A percentile compares a stretch with the other conserved stretches of the same genome.
Conservation (phyloP, 768 basidiomycete genomes). For the Russula dissimulans region DNA sequence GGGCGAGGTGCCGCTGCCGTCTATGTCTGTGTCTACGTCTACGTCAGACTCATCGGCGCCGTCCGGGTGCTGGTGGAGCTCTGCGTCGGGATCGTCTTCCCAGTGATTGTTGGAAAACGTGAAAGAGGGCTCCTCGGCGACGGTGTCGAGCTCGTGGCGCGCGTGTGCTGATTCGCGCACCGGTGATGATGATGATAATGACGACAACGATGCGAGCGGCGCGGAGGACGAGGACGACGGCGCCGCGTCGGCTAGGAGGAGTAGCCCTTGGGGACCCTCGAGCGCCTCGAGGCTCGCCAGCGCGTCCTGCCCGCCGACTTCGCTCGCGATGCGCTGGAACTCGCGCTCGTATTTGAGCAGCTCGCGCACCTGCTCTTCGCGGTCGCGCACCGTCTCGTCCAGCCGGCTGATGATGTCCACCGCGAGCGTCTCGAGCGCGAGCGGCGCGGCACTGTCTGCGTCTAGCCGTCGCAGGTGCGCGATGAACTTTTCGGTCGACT, state of each 20-base stretch:
- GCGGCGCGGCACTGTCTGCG: constrained; percentile 31
- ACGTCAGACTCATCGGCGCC: background rate
- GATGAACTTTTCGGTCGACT: constrained; percentile 71
- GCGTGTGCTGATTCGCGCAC: background rate
- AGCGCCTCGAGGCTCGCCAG: constrained; percentile 62
- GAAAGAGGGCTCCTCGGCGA: constrained; percentile 26
- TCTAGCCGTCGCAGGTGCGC: constrained; percentile 64
- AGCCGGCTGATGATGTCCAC: constrained; percentile 69
- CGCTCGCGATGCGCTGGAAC: constrained; percentile 65
- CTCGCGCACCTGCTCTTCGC: constrained; percentile 75
- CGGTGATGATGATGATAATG: too few species aligned
- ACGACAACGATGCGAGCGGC: background rate
- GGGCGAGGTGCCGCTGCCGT: constrained; percentile 39
- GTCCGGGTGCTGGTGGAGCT: constrained; percentile 22
- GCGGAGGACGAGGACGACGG: constrained; percentile 23
- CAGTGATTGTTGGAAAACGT: constrained; percentile 35
- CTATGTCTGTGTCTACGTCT: constrained; percentile 22
- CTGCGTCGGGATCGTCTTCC: constrained; percentile 47
- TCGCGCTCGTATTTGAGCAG: constrained; percentile 72
- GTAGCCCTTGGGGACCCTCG: constrained; percentile 33
- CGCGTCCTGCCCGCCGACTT: constrained; percentile 68
- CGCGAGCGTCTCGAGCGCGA: constrained; percentile 55
- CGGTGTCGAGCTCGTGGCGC: constrained; percentile 20
- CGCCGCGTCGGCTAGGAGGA: constrained; percentile 33
- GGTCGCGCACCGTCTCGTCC: constrained; percentile 64